Base-by-base conservation (phyloP, 1,284 basidiomycete genomes). In the Fomitopsis betulina region DNA sequence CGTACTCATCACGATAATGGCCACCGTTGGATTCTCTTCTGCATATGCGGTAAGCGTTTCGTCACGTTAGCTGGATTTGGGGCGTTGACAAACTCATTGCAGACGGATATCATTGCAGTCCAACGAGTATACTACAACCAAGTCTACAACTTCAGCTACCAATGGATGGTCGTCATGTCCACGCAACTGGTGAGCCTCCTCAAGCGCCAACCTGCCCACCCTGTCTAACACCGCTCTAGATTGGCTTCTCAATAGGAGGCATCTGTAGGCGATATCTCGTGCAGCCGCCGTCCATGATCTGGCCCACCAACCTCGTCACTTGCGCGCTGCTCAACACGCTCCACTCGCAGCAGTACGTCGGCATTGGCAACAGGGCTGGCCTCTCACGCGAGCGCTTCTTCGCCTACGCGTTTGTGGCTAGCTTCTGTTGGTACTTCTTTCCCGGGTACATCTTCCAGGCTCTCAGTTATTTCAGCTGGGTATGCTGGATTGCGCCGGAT, bases 271-370 rank as follows among this genome's bases (percentile, higher is more conserved):
- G 79, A 0, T 84, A 84, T 71, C 73, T 87, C 43, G 81, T 85
- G 3, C 82, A 81, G 68, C 85, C 87, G 2, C 80, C 79, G 0
- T 90, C 90, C 0, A 94, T 97, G 91, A 92, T 86, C 58, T 86
- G 83, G 84, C 84, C 84, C 0, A 70, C 75, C 17, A 82, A 82
- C 57, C 72, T 85, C 8, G 81, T 95, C 21, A 83, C 80, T 23
- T 90, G 92, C 58, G 92, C 94, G 1, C 84, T 94, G 25, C 89
- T 97, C 76, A 90, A 89, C 73, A 89, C 87, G 2, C 74, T 90
- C 5, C 87, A 90, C 67, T 76, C 82, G 0, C 82, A 85, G 63
- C 72, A 74, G 38, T 89, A 88, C 66, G 74, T 83, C 43, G 87
- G 87, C 65, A 76, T 84, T 17, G 85, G 85, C 51, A 78, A 68